A percentile compares a stretch with the other conserved stretches of the same genome.
phyloP scores from a whole-genome alignment of 306 rosid genomes.

The Arachis hypogaea region DNA sequence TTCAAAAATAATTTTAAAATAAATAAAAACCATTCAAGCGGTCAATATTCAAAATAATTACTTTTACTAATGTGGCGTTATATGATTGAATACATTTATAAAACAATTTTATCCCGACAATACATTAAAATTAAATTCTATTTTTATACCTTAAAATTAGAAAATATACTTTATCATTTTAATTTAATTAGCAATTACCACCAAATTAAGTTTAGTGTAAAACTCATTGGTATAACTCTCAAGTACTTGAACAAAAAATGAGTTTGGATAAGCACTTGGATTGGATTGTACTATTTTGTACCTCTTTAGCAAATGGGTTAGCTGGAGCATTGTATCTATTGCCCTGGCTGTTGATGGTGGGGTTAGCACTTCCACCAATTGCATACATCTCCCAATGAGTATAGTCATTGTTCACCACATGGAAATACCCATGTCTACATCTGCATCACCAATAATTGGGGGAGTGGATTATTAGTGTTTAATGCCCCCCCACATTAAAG shows the following conservation, averaged over 20 bases:
- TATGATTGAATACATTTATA: too few species aligned
- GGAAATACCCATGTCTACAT: slow-evolving; percentile 97
- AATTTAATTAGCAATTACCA: slow-evolving; percentile 1
- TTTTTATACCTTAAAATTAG: too few species aligned
- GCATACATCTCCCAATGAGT: slow-evolving; percentile 99
- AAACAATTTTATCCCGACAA: too few species aligned
- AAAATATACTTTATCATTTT: too few species aligned
- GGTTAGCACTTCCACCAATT: slow-evolving; percentile 93
- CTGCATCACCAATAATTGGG: slow-evolving; percentile 53
- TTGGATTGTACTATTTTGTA: slow-evolving; percentile 33
- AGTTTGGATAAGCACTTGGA: slow-evolving; percentile 9
- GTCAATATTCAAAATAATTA: too few species aligned
- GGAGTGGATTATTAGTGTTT: neutral
- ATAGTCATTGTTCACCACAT: slow-evolving; percentile 98
- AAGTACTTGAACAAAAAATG: neutral
- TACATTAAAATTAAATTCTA: too few species aligned
- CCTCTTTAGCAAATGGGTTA: slow-evolving; percentile 95
- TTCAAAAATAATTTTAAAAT: too few species aligned
- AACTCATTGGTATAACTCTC: neutral
- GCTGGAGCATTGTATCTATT: slow-evolving; percentile 90
- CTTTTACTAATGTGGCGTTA: too few species aligned
- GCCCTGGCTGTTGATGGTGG: slow-evolving; percentile 99
- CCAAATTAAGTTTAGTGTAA: slow-evolving; percentile 42
- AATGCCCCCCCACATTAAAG: too few species aligned
- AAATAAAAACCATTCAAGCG: too few species aligned